Percentiles rank a stretch among this genome's conserved stretches.
These are phyloP conservation scores for Turnera subulata DNA, from an alignment of 345 rosid species.

Conservation along the genomic window DNA sequence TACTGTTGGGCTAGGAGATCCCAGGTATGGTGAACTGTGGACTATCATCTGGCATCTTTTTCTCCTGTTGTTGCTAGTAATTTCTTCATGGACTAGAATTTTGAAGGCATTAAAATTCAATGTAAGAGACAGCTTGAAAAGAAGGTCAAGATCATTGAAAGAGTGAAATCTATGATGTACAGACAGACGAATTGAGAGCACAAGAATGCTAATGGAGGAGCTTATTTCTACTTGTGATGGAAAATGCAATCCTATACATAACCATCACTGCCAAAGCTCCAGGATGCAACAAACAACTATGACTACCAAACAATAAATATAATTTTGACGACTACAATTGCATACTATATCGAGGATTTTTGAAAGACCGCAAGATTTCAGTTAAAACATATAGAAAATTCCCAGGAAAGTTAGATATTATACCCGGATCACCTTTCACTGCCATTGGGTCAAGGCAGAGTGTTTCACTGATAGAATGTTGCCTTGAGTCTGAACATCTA, in stretches of 20 bases:
- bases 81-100: too few relatives aligned
- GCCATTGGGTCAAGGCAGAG: not conserved
- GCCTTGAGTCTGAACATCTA: not conserved
- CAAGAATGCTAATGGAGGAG: too few relatives aligned
- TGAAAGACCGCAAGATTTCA: not conserved
- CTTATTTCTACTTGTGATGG: conserved; percentile 5
- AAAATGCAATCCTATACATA: not conserved
- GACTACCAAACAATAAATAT: not conserved
- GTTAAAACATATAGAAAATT: not conserved
- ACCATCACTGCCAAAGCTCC: conserved; percentile 2
- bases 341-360: not conserved
- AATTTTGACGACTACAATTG: not conserved
- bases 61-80: too few relatives aligned
- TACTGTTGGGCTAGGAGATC: too few relatives aligned
- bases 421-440: not conserved
- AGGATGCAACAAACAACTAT: not conserved
- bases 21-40: too few relatives aligned
- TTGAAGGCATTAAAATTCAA: too few relatives aligned
- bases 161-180: too few relatives aligned
- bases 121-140: too few relatives aligned
- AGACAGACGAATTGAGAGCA: too few relatives aligned
- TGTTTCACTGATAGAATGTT: not conserved
- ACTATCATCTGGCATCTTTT: too few relatives aligned
- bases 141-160: too few relatives aligned
- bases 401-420: not conserved